A percentile compares a stretch with the other conserved stretches of the same genome.
Conservation (phyloP, 2,329 filamentous ascomycete genomes). For the Harringtonia aguacate region DNA sequence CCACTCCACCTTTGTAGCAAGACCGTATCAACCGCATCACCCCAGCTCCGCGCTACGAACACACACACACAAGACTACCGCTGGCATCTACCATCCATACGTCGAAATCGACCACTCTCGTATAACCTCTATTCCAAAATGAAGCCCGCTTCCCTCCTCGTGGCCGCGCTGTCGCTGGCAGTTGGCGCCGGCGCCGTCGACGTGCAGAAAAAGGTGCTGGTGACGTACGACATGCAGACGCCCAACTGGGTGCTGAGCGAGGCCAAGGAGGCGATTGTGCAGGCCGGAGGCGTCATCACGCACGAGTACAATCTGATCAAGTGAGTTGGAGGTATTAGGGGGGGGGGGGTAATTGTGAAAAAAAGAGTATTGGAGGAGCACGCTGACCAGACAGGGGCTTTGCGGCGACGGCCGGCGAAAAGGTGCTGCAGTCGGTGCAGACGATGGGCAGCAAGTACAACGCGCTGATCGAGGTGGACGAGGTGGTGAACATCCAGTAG, state of each 20-base stretch:
- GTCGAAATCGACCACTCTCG: background rate
- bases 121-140: constrained; percentile 30
- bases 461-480: constrained; percentile 66
- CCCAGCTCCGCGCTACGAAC: no score
- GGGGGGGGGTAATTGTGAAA: background rate
- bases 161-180: constrained; percentile 45
- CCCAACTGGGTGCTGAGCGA: constrained; percentile 57
- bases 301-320: constrained; percentile 62
- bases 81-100: no score
- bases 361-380: background rate
- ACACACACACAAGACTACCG: no score
- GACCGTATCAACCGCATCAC: no score
- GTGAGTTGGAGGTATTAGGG: constrained; percentile 43
- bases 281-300: constrained; percentile 66
- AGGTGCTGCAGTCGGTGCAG: constrained; percentile 57
- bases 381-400: constrained; percentile 51
- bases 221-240: constrained; percentile 63
- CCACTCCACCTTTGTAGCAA: no score
- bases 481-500: no score
- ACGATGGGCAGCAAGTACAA: constrained; percentile 48
- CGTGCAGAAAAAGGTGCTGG: constrained; percentile 61
- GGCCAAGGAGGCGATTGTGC: constrained; percentile 59
- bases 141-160: constrained; percentile 47
- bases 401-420: constrained; percentile 60
- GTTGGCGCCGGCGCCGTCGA: constrained; percentile 53